Evolutionary conservation across 176 grass and related monocot genomes (phyloP).

Genomic region (Luzula sylvatica): DNA sequence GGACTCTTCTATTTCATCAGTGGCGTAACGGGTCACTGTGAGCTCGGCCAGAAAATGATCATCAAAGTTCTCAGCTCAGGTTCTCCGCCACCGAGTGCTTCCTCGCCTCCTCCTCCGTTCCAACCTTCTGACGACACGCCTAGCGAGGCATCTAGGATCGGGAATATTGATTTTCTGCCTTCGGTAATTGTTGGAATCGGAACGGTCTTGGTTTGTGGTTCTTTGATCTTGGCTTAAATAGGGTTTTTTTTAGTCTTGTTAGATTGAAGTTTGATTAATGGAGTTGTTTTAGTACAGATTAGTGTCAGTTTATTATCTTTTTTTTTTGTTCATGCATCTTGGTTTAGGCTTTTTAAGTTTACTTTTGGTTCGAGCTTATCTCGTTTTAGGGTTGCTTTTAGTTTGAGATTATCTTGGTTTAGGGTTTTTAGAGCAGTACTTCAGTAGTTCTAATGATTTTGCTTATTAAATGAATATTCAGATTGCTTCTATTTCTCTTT

Average conservation of each 20-base stretch:
- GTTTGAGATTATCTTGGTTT: too few species aligned
- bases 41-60: slow-evolving; percentile 64
- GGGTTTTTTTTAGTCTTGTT: neutral
- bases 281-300: neutral
- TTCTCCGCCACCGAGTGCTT: slow-evolving; percentile 15
- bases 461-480: too few species aligned
- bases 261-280: too few species aligned
- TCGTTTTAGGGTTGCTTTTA: too few species aligned
- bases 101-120: slow-evolving; percentile 16
- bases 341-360: neutral
- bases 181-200: neutral
- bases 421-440: too few species aligned
- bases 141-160: neutral
- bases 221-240: too few species aligned
- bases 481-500: too few species aligned
- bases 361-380: too few species aligned
- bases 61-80: slow-evolving; percentile 40
- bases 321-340: neutral
- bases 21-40: slow-evolving; percentile 58
- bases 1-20: slow-evolving; percentile 66
- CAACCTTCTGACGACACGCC: slow-evolving; percentile 4
- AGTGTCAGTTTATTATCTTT: neutral
- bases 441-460: too few species aligned
- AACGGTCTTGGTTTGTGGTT: neutral
- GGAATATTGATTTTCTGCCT: neutral